These are phyloP conservation scores for Fusarium nurragi DNA, from an alignment of 2,329 filamentous ascomycete species.

Conservation along the genomic window DNA sequence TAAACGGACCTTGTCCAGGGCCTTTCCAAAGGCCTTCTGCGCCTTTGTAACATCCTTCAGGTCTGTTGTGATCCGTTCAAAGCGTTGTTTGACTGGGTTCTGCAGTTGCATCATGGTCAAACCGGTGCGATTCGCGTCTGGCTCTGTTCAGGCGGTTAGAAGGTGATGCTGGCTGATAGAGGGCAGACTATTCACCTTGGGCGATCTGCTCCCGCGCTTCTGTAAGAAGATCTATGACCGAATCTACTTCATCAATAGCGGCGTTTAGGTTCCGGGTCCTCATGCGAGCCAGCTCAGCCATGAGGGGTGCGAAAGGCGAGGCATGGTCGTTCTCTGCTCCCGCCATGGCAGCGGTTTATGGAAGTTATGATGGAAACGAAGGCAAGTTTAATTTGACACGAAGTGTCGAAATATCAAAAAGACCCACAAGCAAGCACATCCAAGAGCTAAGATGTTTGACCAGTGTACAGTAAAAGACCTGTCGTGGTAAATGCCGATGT, in stretches of 20 bases:
- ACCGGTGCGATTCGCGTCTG: constrained; percentile 66
- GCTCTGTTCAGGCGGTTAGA: constrained; percentile 42
- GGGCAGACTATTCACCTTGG: constrained; percentile 59
- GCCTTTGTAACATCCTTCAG: constrained; percentile 85
- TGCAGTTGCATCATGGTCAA: constrained; percentile 85
- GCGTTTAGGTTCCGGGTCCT: constrained; percentile 73
- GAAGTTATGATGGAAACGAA: background rate
- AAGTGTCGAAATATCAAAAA: background rate
- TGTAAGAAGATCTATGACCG: constrained; percentile 80
- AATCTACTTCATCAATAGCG: constrained; percentile 82
- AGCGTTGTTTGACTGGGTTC: constrained; percentile 81
- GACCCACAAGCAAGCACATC: background rate
- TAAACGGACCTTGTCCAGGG: constrained; percentile 76
- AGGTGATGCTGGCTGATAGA: background rate
- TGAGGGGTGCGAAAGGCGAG: constrained; percentile 65
- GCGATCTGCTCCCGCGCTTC: constrained; percentile 78
- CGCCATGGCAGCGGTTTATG: constrained; percentile 43
- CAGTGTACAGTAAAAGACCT: constrained; percentile 11
- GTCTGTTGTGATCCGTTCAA: constrained; percentile 82
- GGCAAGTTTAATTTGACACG: background rate
- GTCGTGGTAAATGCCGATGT: constrained; percentile 27
- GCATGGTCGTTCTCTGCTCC: constrained; percentile 49
- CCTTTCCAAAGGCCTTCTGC: constrained; percentile 84
- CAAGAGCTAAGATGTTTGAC: constrained; percentile 9
- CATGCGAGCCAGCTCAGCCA: constrained; percentile 79